phyloP scores from a whole-genome alignment of 1,284 basidiomycete species.

The Peniophora sp. region DNA sequence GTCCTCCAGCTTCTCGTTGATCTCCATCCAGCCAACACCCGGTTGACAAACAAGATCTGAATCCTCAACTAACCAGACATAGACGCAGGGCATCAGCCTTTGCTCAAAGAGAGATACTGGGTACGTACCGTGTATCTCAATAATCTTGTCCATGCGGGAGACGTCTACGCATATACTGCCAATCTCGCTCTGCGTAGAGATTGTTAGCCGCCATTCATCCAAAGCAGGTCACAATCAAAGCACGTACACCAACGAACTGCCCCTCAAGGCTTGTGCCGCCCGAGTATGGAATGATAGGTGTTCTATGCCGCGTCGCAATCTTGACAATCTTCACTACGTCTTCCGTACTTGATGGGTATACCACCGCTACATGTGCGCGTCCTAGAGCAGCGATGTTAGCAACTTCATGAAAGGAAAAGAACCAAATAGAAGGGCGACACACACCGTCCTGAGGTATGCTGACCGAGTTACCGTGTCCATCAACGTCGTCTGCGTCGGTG shows the following conservation, averaged over 20 bases:
- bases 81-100: not conserved
- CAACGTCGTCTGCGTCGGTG: not conserved
- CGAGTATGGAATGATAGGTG: constrained; percentile 50
- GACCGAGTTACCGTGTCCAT: not conserved
- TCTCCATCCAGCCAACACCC: constrained; percentile 73
- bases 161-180: constrained; percentile 85
- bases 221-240: not conserved
- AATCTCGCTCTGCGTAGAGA: constrained; percentile 30
- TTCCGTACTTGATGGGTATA: constrained; percentile 39
- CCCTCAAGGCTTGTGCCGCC: constrained; percentile 56
- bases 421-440: too few species aligned
- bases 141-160: constrained; percentile 76
- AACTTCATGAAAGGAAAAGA: not conserved
- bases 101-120: not conserved
- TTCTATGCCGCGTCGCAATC: constrained; percentile 45
- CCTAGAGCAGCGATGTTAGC: not conserved
- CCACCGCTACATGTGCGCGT: constrained; percentile 51
- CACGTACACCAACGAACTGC: constrained; percentile 52
- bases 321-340: constrained; percentile 53
- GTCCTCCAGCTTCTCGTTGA: constrained; percentile 63
- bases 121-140: constrained; percentile 56
- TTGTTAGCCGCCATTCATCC: not conserved
- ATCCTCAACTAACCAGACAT: constrained; percentile 46
- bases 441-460: not conserved
- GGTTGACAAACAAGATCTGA: constrained; percentile 71